A percentile compares a stretch with the other conserved stretches of the same genome.
Conservation (phyloP, 495 filamentous ascomycete species). For the Aspergillus taichungensis region DNA sequence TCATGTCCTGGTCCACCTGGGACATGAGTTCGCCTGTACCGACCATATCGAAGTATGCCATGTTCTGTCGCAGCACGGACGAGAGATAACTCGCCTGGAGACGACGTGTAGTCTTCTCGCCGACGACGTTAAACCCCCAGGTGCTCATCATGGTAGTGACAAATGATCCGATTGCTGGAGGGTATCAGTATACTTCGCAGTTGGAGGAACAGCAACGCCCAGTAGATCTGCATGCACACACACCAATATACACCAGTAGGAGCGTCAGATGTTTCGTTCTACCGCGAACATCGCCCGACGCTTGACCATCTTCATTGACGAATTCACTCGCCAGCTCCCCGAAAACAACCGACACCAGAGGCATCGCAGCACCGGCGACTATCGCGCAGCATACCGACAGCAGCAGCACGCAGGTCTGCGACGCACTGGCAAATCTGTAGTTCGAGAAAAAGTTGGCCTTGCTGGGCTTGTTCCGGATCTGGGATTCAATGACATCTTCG, state of each 20-base stretch:
- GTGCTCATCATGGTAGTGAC: neutral
- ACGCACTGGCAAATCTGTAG: conserved; percentile 63
- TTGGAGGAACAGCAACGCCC: too few species aligned
- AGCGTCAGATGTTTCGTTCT: neutral
- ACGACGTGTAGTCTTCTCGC: neutral
- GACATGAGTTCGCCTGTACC: conserved; percentile 1
- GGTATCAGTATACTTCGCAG: neutral
- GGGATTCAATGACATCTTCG: neutral
- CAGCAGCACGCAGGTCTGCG: conserved; percentile 56
- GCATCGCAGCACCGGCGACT: conserved; percentile 60
- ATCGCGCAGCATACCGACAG: conserved; percentile 51
- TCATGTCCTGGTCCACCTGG: conserved; percentile 3
- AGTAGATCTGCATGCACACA: neutral
- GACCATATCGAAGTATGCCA: conserved; percentile 1
- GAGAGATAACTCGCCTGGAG: neutral
- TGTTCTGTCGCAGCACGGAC: neutral
- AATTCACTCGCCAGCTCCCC: conserved; percentile 3
- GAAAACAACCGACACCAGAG: conserved; percentile 59
- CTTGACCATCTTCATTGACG: neutral
- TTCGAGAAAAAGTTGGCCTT: conserved; percentile 7
- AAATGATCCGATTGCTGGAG: conserved; percentile 1
- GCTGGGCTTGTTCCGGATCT: neutral
- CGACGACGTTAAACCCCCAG: conserved; percentile 1
- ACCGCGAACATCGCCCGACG: neutral
- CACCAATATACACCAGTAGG: conserved; percentile 1